phyloP scores from a whole-genome alignment of 306 rosid genomes.

The Cercis canadensis region DNA sequence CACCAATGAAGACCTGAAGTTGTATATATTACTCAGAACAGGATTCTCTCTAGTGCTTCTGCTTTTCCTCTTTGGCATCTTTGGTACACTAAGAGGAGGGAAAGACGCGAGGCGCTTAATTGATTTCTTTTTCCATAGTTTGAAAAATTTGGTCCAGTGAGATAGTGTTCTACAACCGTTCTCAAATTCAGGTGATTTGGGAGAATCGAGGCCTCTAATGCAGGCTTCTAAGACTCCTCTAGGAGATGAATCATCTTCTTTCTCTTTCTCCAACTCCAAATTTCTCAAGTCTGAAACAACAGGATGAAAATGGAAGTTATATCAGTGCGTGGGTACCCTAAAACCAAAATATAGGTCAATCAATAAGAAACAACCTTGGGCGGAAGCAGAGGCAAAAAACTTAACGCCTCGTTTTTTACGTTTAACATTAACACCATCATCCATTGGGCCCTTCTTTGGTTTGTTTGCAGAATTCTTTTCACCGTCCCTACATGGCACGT shows the following conservation, averaged over 20 bases:
- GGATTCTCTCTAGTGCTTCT: constrained; percentile 54
- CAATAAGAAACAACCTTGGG: constrained; percentile 51
- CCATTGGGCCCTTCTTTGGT: constrained; percentile 12
- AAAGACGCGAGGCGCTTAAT: constrained; percentile 55
- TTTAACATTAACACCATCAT: constrained; percentile 23
- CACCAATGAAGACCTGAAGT: constrained; percentile 55
- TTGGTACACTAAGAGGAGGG: constrained; percentile 57
- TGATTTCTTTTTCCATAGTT: constrained; percentile 48
- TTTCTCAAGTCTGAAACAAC: constrained; percentile 60
- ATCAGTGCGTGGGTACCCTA: background rate
- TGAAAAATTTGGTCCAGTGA: constrained; percentile 57
- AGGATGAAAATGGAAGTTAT: background rate
- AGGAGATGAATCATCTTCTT: constrained; percentile 65
- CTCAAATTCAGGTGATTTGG: constrained; percentile 32
- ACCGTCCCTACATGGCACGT: constrained; percentile 36
- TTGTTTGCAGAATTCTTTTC: constrained; percentile 18
- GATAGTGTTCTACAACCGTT: constrained; percentile 40
- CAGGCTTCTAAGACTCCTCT: constrained; percentile 81
- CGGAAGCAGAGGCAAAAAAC: constrained; percentile 45
- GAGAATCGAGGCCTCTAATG: constrained; percentile 40
- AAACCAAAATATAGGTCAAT: background rate
- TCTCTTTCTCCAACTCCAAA: constrained; percentile 70
- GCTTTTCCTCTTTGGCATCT: constrained; percentile 58
- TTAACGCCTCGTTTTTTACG: constrained; percentile 21
- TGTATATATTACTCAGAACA: constrained; percentile 39